Evolutionary conservation across 1,139 yeast genomes (phyloP), one percentile per base, ranked within the genome.

Genomic region (Yamadazyma triangularis): DNA sequence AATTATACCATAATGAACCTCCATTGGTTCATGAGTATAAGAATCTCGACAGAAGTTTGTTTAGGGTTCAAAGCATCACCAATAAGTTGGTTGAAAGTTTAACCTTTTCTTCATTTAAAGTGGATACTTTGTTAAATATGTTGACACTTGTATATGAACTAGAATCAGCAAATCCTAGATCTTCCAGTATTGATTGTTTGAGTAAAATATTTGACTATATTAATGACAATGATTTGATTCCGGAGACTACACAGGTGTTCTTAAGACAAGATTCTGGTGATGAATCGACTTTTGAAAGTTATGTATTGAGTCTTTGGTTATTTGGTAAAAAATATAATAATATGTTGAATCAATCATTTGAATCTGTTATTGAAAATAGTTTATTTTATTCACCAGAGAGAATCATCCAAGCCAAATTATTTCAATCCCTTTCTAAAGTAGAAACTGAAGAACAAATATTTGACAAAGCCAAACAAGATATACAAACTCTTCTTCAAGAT

Each of bases 1-100:
- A 41, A 3, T 34, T 64, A 10, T 67, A 52, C 36, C 40, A 36
- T 3, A 55, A 56, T 4, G 32, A 39, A 1, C 47, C 51, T 8
- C 72, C 71, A 0, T 40, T 42, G 16, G 53, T 56, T 3, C 73
- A 68, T 39, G 70, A 66, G 39, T 64, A 55, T 43, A 36, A 51
- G 31, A 44, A 63, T 35, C 36, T 50, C 24, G 62, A 65, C 21
- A 44, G 45, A 26, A 64, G 51, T 39, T 38, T 64, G 14, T 57
- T 57, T 26, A 41, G 60, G 18, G 48, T 65, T 4, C 70, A 64
- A 34, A 23, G 32, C 4, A 24, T 27, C 7, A 35, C 35, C 9
- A 27, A 24, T 11, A 15, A 11, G 4, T 14, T 41, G 4, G n/a
- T 36, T 1, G 22, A 26, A 8, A 9, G 7, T 11, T 6, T 10